phyloP scores from a whole-genome alignment of 176 grass and related monocot genomes.

The Oryza meyeriana region DNA sequence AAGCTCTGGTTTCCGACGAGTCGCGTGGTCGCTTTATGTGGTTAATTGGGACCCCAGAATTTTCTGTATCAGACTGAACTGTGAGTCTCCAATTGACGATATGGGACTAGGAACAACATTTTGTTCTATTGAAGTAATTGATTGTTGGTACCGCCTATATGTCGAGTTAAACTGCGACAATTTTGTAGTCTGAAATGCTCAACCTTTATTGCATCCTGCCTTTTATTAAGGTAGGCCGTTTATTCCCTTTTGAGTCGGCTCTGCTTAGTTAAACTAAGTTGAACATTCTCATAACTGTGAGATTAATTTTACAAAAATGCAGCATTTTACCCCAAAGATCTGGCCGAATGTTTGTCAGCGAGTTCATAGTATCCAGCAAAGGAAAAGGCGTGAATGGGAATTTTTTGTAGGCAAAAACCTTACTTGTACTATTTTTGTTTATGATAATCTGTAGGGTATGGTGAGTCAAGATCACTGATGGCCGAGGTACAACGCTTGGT shows the following conservation, averaged over 20 bases:
- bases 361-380: neutral
- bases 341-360: neutral
- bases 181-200: neutral
- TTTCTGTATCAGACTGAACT: neutral
- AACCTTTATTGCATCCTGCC: neutral
- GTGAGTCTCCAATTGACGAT: neutral
- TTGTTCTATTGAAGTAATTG: neutral
- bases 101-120: neutral
- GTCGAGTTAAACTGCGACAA: neutral
- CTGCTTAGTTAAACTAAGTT: neutral
- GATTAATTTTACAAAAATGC: neutral
- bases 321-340: neutral
- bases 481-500: slow-evolving; percentile 52
- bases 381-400: slow-evolving; percentile 1
- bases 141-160: neutral
- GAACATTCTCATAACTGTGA: neutral
- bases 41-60: neutral
- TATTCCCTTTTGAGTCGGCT: slow-evolving; percentile 3
- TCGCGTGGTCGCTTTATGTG: neutral
- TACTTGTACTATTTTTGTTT: neutral
- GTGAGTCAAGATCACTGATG: slow-evolving; percentile 87
- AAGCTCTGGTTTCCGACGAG: neutral
- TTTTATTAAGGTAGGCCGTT: neutral
- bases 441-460: slow-evolving; percentile 67
- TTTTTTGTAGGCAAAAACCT: neutral